These are phyloP conservation scores for Oryza coarctata DNA, from an alignment of 176 grass and related monocot species.

Conservation along the genomic window DNA sequence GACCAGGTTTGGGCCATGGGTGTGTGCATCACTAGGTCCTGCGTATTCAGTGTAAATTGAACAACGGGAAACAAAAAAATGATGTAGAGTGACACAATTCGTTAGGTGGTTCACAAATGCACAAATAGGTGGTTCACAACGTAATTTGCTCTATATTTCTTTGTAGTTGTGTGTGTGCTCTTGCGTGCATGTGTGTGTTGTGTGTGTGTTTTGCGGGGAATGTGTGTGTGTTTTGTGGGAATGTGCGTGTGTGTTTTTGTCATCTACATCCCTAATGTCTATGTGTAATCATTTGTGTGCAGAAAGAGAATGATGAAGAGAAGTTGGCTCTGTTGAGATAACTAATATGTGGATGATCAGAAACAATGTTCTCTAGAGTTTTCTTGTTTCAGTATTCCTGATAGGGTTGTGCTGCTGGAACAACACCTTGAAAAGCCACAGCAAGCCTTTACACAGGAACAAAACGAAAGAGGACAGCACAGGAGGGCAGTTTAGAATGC, in stretches of 20 bases:
- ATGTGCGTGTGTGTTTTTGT: not conserved
- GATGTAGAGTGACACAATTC: not conserved
- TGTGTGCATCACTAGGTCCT: too few species aligned
- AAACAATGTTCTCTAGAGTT: conserved; percentile 35
- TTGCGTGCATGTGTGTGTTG: too few species aligned
- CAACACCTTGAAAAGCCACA: conserved; percentile 7
- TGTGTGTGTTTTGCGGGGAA: too few species aligned
- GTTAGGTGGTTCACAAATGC: not conserved
- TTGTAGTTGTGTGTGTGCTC: not conserved
- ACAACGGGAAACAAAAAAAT: not conserved
- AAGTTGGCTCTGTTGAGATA: conserved; percentile 47
- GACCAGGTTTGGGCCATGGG: too few species aligned
- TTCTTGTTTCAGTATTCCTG: conserved; percentile 27
- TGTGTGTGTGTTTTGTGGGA: not conserved
- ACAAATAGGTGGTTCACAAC: not conserved
- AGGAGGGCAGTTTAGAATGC: not conserved
- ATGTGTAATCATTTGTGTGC: conserved; percentile 7
- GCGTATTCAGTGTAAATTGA: too few species aligned
- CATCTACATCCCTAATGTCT: not conserved
- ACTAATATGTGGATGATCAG: conserved; percentile 44
- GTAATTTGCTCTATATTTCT: not conserved
- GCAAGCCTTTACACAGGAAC: not conserved
- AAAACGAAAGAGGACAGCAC: conserved; percentile 21
- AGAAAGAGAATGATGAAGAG: conserved; percentile 45
- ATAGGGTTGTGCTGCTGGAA: conserved; percentile 47